Base-by-base conservation (phyloP, 2,329 filamentous ascomycete species). In the Talaromyces piceae region DNA sequence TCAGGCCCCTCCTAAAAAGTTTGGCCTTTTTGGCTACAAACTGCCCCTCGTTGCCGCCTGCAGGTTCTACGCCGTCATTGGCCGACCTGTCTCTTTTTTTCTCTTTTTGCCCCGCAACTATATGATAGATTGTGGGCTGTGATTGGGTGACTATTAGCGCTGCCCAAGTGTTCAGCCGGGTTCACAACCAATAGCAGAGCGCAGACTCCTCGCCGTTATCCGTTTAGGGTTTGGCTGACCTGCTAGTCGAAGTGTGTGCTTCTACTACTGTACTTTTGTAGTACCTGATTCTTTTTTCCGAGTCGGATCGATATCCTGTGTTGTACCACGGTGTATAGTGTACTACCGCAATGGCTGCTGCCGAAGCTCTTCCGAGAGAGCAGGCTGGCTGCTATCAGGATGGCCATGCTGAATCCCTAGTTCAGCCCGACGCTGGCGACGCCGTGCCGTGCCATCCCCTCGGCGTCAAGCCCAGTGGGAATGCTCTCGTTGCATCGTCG, bases 401-500 rank as follows among this genome's bases (percentile, higher is more conserved):
- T 22, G 51, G 12, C 28, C 31, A n/a, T 47, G n/a, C n/a, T 12
- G 45, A 48, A 25, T 16, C 28, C 33, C 44, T 51, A 46, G 16
- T 18, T 16, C 22, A 46, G 22, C 50, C 54, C n/a, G 52, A 50
- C 27, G 53, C 52, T 45, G 50, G 45, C 47, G 67, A 73, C 59
- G 79, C 81, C 41, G 84, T 95, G 49, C 86, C 86, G 47, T 75
- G 77, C 33, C 91, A 97, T 73, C 89, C 89, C 31, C 74, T 95
- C 44, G 86, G 86, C 27, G 77, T 97, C 57, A 93, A 90, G 64
- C 91, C 93, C 1, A 79, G 86, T 55, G 93, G 91, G 31, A 97
- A 98, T 73, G 83, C 84, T 45, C 79, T 91, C 41, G 81, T 82
- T 18, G 75, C 81, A 11, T 75, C 74, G 2, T 76, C 76, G 50